Evolutionary conservation across 371 early-diverging fungal species (phyloP).

Genomic region (Actinomucor elegans): DNA sequence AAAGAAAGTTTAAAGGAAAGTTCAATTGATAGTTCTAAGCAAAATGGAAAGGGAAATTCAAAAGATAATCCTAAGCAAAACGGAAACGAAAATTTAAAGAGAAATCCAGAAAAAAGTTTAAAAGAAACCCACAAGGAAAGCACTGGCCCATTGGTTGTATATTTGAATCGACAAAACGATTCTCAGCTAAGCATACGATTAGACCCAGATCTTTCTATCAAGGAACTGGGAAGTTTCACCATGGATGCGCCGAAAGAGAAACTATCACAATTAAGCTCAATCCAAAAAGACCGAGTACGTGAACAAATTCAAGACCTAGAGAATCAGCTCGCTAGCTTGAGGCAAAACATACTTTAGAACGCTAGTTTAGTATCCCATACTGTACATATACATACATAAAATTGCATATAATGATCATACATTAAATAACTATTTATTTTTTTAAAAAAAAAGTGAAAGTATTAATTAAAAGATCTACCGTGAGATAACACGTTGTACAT

Average conservation of each 20-base stretch:
- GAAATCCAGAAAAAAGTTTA: too few species aligned
- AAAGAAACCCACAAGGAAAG: too few species aligned
- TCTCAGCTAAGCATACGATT: conserved; percentile 20
- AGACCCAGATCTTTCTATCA: conserved; percentile 16
- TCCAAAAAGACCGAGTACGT: conserved; percentile 12
- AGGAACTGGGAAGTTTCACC: conserved; percentile 13
- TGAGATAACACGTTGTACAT: conserved; percentile 55
- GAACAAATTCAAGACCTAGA: conserved; percentile 28
- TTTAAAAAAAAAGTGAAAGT: not conserved
- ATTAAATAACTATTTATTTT: not conserved
- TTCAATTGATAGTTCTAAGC: too few species aligned
- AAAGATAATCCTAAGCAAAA: too few species aligned
- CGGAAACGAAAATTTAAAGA: too few species aligned
- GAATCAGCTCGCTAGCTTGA: conserved; percentile 16
- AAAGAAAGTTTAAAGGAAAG: too few species aligned
- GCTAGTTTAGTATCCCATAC: too few species aligned
- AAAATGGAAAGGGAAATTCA: too few species aligned
- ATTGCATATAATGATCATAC: not conserved
- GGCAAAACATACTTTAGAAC: not conserved
- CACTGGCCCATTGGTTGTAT: conserved; percentile 23
- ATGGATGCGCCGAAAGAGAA: conserved; percentile 13
- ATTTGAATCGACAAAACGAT: conserved; percentile 13
- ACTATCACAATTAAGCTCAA: conserved; percentile 10
- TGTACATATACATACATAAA: too few species aligned
- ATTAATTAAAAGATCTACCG: conserved; percentile 34